Percentiles rank a stretch among this genome's conserved stretches.
These are phyloP conservation scores for Diaporthe capsici DNA, from an alignment of 2,329 filamentous ascomycete species.

Conservation along the genomic window DNA sequence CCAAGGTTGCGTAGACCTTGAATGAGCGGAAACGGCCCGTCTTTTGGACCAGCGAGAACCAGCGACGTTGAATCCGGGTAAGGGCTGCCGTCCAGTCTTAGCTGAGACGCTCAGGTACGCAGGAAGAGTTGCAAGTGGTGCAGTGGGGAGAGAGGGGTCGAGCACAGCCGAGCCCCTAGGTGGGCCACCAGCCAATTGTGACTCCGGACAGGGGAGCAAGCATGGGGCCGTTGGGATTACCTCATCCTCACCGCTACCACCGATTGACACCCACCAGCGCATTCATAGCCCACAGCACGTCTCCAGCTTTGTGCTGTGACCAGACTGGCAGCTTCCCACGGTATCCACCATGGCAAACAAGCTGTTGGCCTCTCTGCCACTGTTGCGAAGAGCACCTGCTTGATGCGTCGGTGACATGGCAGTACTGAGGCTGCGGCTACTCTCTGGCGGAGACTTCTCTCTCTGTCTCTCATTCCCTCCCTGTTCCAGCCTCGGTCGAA, in stretches of 20 bases:
- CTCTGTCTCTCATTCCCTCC: no score
- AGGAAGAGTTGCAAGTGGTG: background rate
- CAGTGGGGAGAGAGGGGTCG: constrained; percentile 25
- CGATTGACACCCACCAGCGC: background rate
- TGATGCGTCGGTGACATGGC: background rate
- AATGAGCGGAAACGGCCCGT: constrained; percentile 9
- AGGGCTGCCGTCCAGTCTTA: constrained; percentile 8
- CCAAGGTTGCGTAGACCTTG: background rate
- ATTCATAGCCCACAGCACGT: background rate
- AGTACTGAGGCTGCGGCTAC: background rate
- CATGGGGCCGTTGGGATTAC: constrained; percentile 5
- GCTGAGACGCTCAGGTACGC: background rate
- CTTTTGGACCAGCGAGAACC: background rate
- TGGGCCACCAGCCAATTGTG: constrained; percentile 21
- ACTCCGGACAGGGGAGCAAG: background rate
- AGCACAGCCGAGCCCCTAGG: constrained; percentile 27
- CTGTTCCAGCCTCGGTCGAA: no score
- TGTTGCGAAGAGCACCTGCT: background rate
- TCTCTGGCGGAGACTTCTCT: background rate
- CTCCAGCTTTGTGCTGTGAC: background rate
- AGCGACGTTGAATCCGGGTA: constrained; percentile 5
- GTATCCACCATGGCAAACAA: background rate
- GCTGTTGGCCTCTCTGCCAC: background rate
- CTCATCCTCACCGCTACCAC: constrained; percentile 22
- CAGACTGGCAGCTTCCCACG: background rate